phyloP scores from a whole-genome alignment of 306 rosid genomes.

The Leucaena leucocephala region DNA sequence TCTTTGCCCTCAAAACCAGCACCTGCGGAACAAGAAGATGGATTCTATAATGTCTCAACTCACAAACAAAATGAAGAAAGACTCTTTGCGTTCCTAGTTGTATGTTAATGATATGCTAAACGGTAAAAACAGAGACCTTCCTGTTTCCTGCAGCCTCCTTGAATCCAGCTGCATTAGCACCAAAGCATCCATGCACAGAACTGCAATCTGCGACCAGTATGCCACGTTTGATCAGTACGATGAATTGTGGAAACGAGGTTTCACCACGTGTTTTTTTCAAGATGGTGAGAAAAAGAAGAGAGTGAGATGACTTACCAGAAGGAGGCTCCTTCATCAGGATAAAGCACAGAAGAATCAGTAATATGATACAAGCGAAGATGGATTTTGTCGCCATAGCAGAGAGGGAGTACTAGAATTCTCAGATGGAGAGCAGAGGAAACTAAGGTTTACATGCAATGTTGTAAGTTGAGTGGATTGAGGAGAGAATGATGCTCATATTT shows the following conservation, averaged over 20 bases:
- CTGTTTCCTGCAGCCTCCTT: slow-evolving; percentile 39
- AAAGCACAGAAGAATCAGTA: slow-evolving; percentile 49
- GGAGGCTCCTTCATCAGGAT: slow-evolving; percentile 41
- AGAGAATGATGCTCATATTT: slow-evolving; percentile 38
- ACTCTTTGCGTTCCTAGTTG: neutral
- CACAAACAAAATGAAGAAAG: neutral
- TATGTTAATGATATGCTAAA: neutral
- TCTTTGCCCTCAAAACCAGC: slow-evolving; percentile 43
- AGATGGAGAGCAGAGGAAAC: neutral
- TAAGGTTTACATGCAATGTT: slow-evolving; percentile 14
- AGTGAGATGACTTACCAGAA: slow-evolving; percentile 42
- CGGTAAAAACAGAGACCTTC: slow-evolving; percentile 48
- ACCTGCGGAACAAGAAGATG: slow-evolving; percentile 37
- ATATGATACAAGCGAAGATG: slow-evolving; percentile 21
- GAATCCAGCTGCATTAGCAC: slow-evolving; percentile 32
- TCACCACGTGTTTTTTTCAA: neutral
- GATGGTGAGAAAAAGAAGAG: neutral
- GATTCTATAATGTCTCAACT: neutral
- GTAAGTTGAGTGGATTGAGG: neutral
- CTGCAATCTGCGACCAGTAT: slow-evolving; percentile 43
- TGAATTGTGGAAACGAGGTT: neutral
- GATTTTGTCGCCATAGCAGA: slow-evolving; percentile 53
- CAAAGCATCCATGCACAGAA: slow-evolving; percentile 40
- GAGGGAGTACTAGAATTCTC: neutral
- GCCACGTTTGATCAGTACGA: neutral